A percentile compares a stretch with the other conserved stretches of the same genome.
These are phyloP conservation scores for Nakataea oryzae DNA, from an alignment of 2,329 filamentous ascomycete species.

Conservation along the genomic window DNA sequence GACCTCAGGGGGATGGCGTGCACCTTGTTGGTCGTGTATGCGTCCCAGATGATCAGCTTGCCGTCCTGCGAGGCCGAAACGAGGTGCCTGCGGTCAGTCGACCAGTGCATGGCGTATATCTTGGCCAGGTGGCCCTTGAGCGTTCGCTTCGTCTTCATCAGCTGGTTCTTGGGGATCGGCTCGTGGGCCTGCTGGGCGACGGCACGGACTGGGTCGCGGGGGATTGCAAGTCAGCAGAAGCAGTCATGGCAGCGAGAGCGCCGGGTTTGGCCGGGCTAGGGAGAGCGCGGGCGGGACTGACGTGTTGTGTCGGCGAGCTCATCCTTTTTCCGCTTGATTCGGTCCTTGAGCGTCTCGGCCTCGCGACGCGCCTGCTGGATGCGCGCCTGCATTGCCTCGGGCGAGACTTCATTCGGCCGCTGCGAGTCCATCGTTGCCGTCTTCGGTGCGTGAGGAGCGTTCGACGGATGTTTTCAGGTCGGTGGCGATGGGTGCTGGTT, in stretches of 20 bases:
- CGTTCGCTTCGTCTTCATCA: constrained; percentile 96
- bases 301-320: constrained; percentile 95
- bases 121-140: constrained; percentile 97
- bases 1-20: constrained; percentile 95
- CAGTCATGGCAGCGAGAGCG: not conserved
- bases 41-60: constrained; percentile 99
- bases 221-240: constrained; percentile 10
- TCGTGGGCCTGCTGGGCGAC: constrained; percentile 91
- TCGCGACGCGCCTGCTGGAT: constrained; percentile 90
- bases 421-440: constrained; percentile 41
- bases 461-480: constrained; percentile 5
- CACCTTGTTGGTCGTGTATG: constrained; percentile 98
- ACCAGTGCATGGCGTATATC: constrained; percentile 99
- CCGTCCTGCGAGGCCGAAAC: constrained; percentile 98
- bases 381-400: constrained; percentile 81
- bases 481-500: constrained; percentile 9
- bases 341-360: constrained; percentile 94
- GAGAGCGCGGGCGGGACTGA: constrained; percentile 43
- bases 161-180: constrained; percentile 74
- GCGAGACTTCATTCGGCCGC: constrained; percentile 53
- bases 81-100: constrained; percentile 90
- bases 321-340: constrained; percentile 99
- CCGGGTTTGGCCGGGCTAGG: constrained; percentile 4
- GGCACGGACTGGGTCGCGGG: constrained; percentile 59
- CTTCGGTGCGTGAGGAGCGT: not conserved